Evolutionary conservation across 768 basidiomycete genomes (phyloP).

Genomic region (Lyophyllum shimeji): DNA sequence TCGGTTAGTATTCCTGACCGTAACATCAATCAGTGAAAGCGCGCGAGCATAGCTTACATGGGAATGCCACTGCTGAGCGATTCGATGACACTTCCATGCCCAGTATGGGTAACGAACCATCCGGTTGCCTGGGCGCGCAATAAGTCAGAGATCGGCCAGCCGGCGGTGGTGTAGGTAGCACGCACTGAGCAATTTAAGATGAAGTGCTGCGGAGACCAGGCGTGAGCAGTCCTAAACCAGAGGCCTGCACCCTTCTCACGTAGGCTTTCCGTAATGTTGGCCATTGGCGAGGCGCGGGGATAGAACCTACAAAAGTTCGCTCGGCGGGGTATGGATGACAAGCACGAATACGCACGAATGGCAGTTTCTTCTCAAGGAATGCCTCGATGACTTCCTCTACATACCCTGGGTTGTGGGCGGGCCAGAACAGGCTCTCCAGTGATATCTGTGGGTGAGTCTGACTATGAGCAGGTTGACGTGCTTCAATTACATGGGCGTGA

Average conservation of each 20-base stretch:
- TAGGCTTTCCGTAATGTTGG: constrained; percentile 7
- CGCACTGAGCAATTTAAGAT: constrained; percentile 20
- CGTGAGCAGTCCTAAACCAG: constrained; percentile 16
- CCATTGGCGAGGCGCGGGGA: constrained; percentile 18
- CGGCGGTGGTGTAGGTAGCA: neutral
- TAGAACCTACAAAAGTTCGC: constrained; percentile 8
- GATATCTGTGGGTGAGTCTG: constrained; percentile 10
- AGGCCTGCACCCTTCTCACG: constrained; percentile 12
- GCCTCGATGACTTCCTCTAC: constrained; percentile 14
- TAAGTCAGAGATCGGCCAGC: neutral
- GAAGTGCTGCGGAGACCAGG: constrained; percentile 22
- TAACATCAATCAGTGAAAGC: neutral
- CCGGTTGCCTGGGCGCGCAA: constrained; percentile 19
- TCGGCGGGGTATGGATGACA: too few species aligned
- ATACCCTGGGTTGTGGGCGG: constrained; percentile 4
- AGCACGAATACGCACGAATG: constrained; percentile 12
- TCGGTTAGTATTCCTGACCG: neutral
- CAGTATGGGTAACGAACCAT: constrained; percentile 22
- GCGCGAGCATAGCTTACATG: constrained; percentile 12
- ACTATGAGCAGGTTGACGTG: neutral
- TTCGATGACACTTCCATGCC: constrained; percentile 21
- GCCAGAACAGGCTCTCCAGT: constrained; percentile 16
- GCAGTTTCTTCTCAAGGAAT: constrained; percentile 15
- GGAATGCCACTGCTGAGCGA: constrained; percentile 20
- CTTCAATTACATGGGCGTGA: neutral